Conservation (phyloP, 306 rosid species). For the Rosa persica region DNA sequence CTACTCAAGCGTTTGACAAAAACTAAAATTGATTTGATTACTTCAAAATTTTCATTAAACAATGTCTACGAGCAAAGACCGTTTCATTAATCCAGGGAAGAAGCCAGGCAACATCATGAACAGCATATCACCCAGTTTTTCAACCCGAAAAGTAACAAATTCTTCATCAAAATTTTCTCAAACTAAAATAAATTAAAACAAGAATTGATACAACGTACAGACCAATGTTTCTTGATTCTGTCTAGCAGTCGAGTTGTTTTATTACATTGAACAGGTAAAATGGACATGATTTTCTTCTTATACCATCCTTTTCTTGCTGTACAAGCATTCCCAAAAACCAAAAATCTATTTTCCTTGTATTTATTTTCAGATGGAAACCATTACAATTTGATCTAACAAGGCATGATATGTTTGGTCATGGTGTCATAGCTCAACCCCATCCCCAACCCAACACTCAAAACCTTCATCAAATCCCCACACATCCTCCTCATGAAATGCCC, state of each 20-base stretch:
- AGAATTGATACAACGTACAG: background rate
- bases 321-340: background rate
- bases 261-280: background rate
- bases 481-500: slow-evolving; percentile 47
- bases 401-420: slow-evolving; percentile 49
- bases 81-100: background rate
- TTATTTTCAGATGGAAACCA: background rate
- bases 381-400: slow-evolving; percentile 24
- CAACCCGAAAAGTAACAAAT: background rate
- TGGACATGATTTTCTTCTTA: background rate
- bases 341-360: background rate
- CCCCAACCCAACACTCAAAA: slow-evolving; percentile 32
- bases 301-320: background rate
- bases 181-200: background rate
- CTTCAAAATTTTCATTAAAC: background rate
- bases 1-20: background rate
- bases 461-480: slow-evolving; percentile 53
- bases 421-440: slow-evolving; percentile 38
- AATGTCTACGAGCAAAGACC: background rate
- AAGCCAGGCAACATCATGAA: background rate
- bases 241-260: background rate
- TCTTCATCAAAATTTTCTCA: background rate
- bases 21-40: background rate
- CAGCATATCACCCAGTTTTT: background rate
- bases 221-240: background rate